Percentiles rank a stretch among this genome's conserved stretches.
phyloP scores from a whole-genome alignment of 2,329 filamentous ascomycete species.

The Diaporthe ilicicola region DNA sequence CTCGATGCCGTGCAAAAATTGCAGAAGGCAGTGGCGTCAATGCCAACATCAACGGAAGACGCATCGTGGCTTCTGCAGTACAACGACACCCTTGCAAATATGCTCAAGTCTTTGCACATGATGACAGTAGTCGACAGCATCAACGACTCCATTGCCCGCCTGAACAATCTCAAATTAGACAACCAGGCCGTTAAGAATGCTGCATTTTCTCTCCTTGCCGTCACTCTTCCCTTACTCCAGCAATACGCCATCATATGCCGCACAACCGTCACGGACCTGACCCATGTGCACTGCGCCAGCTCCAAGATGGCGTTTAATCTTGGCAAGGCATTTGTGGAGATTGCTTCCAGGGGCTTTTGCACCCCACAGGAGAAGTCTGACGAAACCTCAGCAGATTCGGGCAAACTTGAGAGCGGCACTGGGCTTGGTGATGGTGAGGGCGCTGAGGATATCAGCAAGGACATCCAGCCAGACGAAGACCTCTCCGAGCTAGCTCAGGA shows the following conservation, averaged over 20 bases:
- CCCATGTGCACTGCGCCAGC: slow-evolving; percentile 72
- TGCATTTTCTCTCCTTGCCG: slow-evolving; percentile 66
- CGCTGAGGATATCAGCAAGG: slow-evolving; percentile 97
- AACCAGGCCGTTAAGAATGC: slow-evolving; percentile 50
- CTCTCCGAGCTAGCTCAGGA: slow-evolving; percentile 91
- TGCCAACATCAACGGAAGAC: slow-evolving; percentile 69
- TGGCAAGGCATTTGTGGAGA: slow-evolving; percentile 78
- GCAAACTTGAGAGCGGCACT: slow-evolving; percentile 88
- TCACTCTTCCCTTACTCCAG: slow-evolving; percentile 74
- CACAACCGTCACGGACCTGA: slow-evolving; percentile 65
- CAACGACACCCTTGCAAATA: slow-evolving; percentile 59
- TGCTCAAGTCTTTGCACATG: slow-evolving; percentile 68
- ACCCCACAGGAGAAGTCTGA: slow-evolving; percentile 84
- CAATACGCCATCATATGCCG: slow-evolving; percentile 74
- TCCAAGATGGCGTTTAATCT: slow-evolving; percentile 80
- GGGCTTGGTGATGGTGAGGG: slow-evolving; percentile 95
- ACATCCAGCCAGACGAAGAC: slow-evolving; percentile 93
- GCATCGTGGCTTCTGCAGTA: slow-evolving; percentile 68
- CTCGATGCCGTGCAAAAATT: slow-evolving; percentile 83
- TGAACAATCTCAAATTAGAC: slow-evolving; percentile 48
- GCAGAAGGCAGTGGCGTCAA: slow-evolving; percentile 60
- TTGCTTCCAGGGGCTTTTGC: slow-evolving; percentile 89
- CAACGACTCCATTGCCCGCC: slow-evolving; percentile 46
- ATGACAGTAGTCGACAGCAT: slow-evolving; percentile 59
- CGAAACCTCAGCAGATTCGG: slow-evolving; percentile 72